Conservation (phyloP, 108 stramenopile genomes). For the Aurantiochytrium sp. region DNA sequence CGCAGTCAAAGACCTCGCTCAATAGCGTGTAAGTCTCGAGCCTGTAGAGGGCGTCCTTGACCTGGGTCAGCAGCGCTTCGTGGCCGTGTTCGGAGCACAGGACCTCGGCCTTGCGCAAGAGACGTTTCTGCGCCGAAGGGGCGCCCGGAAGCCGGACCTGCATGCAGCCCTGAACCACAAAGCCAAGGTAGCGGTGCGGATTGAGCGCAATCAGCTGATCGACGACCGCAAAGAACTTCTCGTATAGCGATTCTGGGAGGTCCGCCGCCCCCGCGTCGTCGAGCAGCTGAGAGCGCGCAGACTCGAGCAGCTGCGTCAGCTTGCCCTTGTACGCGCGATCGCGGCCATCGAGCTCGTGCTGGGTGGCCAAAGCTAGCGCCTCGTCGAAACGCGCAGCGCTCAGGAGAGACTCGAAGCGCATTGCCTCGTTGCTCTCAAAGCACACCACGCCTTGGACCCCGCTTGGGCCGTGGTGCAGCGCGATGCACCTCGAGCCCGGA, state of each 20-base stretch:
- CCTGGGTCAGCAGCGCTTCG: not conserved
- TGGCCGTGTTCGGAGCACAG: not conserved
- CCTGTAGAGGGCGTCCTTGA: not conserved
- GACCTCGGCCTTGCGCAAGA: not conserved
- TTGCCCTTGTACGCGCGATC: not conserved
- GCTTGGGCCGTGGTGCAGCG: not conserved
- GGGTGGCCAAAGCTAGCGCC: not conserved
- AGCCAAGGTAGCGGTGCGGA: not conserved
- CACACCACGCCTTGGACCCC: not conserved
- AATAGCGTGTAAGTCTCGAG: not conserved
- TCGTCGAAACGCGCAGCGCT: not conserved
- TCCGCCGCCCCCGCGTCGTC: not conserved
- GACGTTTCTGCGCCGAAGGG: not conserved
- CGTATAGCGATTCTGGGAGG: not conserved
- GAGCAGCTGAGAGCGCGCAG: not conserved
- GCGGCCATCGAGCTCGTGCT: not conserved
- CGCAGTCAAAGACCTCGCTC: not conserved
- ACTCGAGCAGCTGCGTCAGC: not conserved
- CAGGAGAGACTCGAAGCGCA: not conserved
- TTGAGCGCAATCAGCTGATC: not conserved
- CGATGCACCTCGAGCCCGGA: not conserved
- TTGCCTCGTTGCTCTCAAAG: not conserved
- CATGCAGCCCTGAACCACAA: not conserved
- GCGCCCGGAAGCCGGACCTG: not conserved
- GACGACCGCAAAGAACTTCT: not conserved